Percentiles rank a stretch among this genome's conserved stretches.
Evolutionary conservation across 2,329 filamentous ascomycete species (phyloP).

Genomic region (Aspergillus uvarum): DNA sequence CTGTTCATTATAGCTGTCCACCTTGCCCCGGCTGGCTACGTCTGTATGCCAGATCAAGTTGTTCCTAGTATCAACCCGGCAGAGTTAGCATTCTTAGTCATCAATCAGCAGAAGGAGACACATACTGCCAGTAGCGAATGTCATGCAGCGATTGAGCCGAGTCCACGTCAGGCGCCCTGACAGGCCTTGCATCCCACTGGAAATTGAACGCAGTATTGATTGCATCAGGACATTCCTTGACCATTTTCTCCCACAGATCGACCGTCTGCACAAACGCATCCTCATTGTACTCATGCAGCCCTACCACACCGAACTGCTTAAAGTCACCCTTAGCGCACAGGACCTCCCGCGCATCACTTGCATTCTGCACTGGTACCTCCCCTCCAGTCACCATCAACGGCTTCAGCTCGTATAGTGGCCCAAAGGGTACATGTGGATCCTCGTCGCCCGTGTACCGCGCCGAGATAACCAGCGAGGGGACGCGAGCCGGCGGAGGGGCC

Average conservation of each 20-base stretch:
- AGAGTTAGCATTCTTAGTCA: background rate
- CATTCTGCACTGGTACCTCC: background rate
- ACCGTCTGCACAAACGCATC: background rate
- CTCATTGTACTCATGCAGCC: background rate
- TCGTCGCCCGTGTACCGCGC: background rate
- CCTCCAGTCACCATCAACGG: background rate
- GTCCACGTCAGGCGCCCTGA: background rate
- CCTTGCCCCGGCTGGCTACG: background rate
- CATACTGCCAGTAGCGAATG: constrained; percentile 4
- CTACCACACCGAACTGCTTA: background rate
- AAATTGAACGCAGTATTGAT: background rate
- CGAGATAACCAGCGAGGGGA: background rate
- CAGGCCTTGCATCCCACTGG: background rate
- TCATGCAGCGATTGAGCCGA: constrained; percentile 1
- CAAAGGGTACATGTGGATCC: background rate
- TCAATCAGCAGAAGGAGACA: background rate
- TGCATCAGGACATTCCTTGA: background rate
- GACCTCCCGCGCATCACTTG: background rate
- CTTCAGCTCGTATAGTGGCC: background rate
- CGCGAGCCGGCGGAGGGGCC: background rate
- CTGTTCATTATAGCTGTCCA: background rate
- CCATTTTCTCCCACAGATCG: background rate
- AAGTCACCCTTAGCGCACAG: constrained; percentile 4
- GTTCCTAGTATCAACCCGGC: background rate
- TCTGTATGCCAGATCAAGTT: constrained; percentile 2